Evolutionary conservation across 2,329 filamentous ascomycete genomes (phyloP).

Genomic region (Monilinia aucupariae): DNA sequence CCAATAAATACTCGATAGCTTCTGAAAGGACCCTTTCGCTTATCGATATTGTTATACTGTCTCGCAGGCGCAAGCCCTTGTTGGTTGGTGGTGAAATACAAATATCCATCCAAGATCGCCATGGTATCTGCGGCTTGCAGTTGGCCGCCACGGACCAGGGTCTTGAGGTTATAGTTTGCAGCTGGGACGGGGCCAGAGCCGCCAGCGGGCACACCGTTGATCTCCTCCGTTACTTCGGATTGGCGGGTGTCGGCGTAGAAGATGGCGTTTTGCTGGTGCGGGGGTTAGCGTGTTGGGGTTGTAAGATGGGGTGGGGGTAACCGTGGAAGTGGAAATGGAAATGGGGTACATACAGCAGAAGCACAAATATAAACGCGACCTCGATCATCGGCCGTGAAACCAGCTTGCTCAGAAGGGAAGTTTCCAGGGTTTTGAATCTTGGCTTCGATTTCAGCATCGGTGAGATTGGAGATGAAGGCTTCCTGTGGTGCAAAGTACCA

Average conservation of each 20-base stretch:
- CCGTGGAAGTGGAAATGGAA: neutral
- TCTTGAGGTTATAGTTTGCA: conserved; percentile 1
- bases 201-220: neutral
- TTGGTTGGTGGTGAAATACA: conserved; percentile 6
- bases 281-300: neutral
- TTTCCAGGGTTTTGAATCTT: conserved; percentile 1
- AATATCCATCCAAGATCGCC: conserved; percentile 7
- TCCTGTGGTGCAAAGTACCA: conserved; percentile 3
- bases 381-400: neutral
- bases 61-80: conserved; percentile 5
- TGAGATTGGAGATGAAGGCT: conserved; percentile 1
- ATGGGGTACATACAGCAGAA: neutral
- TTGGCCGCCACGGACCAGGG: neutral
- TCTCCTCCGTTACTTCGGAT: conserved; percentile 4
- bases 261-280: conserved; percentile 1
- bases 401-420: conserved; percentile 1
- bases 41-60: conserved; percentile 6
- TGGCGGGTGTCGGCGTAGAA: neutral
- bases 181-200: neutral
- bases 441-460: neutral
- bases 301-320: too few relatives aligned
- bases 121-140: conserved; percentile 5
- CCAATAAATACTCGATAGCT: conserved; percentile 1
- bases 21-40: neutral
- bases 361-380: conserved; percentile 8